Evolutionary conservation across 2,329 filamentous ascomycete genomes (phyloP), one percentile per base, ranked within the genome.

Genomic region (Blastomyces parvus): DNA sequence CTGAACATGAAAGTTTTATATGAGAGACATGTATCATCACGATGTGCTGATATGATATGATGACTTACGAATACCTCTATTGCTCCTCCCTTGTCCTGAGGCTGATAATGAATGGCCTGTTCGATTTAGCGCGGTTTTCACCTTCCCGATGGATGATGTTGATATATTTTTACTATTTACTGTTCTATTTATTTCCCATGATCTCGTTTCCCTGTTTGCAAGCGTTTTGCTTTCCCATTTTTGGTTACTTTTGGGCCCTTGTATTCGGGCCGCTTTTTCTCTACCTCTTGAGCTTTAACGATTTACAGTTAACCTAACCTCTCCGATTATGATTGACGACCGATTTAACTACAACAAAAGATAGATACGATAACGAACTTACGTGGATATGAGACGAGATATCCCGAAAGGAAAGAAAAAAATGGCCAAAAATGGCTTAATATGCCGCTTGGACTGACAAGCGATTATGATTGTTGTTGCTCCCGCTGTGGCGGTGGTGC

Each of bases 1-100:
- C 30, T 8, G n/a, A 57, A 57, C 22, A 48, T 59, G 33, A 52
- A 27, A 27, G 56, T 25, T 38, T 57, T 61, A 36, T 30, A 6
- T 56, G 52, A 58, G 38, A 36, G 56, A 58, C 38, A 58, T 58
- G 36, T 58, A 58, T 58, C 56, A 58, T 42, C n/a, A 40, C 36
- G 22, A 38, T 14, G 17, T 25, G 42, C 30, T 46, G 38, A 59
- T 48, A 59, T 59, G 40, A 59, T 27, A 59, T 59, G 42, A 59
- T 36, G 40, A 59, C 48, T 59, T 46, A 59, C n/a, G 57, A 59
- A 36, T 42, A n/a, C 7, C 27, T 25, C 5, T 42, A 6, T 58
- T 58, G 25, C 38, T 46, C 14, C 25, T 33, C 7, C 30, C 33
- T 27, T 27, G 22, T 6, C 19, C 38, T 19, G 25, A 44, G 46